Percentiles rank a stretch among this genome's conserved stretches.
Conservation (phyloP, 495 filamentous ascomycete genomes). For the Neurospora sp. region DNA sequence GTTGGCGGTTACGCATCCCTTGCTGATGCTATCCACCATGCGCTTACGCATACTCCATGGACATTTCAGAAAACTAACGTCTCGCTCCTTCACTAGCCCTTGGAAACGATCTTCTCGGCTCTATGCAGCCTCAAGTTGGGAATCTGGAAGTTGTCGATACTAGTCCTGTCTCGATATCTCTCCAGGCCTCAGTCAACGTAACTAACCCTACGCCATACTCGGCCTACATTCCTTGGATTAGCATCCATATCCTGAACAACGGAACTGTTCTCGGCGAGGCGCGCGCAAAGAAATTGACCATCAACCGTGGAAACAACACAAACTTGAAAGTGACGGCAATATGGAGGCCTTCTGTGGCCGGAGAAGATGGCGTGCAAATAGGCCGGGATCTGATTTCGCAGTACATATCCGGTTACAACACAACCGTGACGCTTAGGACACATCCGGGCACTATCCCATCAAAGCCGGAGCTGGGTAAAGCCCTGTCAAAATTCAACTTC, state of each 20-base stretch:
- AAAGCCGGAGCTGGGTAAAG: slow-evolving; percentile 59
- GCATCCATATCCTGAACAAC: slow-evolving; percentile 65
- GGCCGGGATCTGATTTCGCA: slow-evolving; percentile 68
- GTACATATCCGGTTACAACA: slow-evolving; percentile 83
- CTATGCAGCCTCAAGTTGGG: slow-evolving; percentile 50
- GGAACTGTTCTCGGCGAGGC: slow-evolving; percentile 65
- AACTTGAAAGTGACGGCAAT: slow-evolving; percentile 56
- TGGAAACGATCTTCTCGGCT: slow-evolving; percentile 28
- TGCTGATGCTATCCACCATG: neutral
- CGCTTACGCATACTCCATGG: neutral
- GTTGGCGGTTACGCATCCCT: slow-evolving; percentile 4
- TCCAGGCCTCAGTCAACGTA: slow-evolving; percentile 63
- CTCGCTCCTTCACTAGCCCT: slow-evolving; percentile 22
- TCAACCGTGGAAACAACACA: slow-evolving; percentile 61
- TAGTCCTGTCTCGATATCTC: slow-evolving; percentile 51
- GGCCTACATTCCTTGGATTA: slow-evolving; percentile 65
- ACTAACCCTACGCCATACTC: slow-evolving; percentile 86
- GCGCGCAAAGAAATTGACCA: slow-evolving; percentile 45
- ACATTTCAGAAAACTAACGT: slow-evolving; percentile 6
- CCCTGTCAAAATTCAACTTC: slow-evolving; percentile 57
- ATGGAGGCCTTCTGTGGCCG: slow-evolving; percentile 65
- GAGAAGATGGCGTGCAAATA: slow-evolving; percentile 44
- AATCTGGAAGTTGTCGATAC: slow-evolving; percentile 58
- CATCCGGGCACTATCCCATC: slow-evolving; percentile 63
- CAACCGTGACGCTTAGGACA: slow-evolving; percentile 58